Base-by-base conservation (phyloP, 2,329 filamentous ascomycete genomes). In the Botryosphaeria dothidea region DNA sequence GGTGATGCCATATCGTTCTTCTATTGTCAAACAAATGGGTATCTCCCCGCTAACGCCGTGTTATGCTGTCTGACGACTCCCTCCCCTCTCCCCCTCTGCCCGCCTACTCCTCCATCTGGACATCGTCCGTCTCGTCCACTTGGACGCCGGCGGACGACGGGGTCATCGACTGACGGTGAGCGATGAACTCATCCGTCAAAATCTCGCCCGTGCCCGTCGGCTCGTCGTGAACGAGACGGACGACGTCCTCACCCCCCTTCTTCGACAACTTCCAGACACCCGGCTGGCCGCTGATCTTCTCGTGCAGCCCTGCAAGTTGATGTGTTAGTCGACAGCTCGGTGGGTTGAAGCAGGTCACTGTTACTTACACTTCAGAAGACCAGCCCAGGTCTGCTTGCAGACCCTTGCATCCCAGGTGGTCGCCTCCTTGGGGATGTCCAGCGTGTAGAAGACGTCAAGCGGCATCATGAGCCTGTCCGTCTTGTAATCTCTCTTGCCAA, bases 341-440 rank as follows among this genome's bases (percentile, higher is more conserved):
- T 13, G 38, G 38, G 38, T 34, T 34, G 31, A 34, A n/a, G n/a
- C n/a, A n/a, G 23, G 7, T 13, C 7, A 11, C 8, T 17, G 15
- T 19, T 2, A 46, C 56, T 46, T 21, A 60, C 56, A 46, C n/a
- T 60, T 41, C 1, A 60, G 56, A 19, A 60, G 27, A 7, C 25
- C 56, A 36, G 15, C 27, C 2, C 43, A 29, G 9, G 17, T 60
- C 56, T 60, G 38, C 1, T 46, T 41, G 11, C 56, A 60, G 9
- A 46, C 7, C 4, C 27, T 13, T 0, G 56, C 43, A 25, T 60
- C 29, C 58, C 58, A 62, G 3, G 13, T 92, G 31, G 81, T 84
- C 51, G 88, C 87, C 1, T 93, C 97, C 66, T 92, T 86, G 34
- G 96, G 86, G 73, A 96, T 92, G 74, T 96, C 87, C 13, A 96